Conservation (phyloP, 2,329 filamentous ascomycete species). For the Aspergillus texensis region DNA sequence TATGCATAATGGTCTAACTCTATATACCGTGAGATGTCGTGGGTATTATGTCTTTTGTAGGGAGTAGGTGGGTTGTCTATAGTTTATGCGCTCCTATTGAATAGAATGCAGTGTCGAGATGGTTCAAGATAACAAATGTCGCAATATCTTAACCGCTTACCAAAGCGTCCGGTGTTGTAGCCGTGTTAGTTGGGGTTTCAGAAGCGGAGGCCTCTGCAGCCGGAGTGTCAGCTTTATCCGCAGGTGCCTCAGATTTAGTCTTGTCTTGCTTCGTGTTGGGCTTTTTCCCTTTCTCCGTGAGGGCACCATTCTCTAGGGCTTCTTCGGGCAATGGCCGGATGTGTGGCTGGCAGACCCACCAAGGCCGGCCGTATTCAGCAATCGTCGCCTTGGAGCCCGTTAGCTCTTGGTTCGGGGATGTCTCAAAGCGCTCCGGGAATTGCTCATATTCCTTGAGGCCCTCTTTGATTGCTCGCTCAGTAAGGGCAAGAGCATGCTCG, state of each 20-base stretch:
- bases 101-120: no score
- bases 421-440: slow-evolving; percentile 43
- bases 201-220: slow-evolving; percentile 1
- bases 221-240: slow-evolving; percentile 10
- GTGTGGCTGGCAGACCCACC: slow-evolving; percentile 89
- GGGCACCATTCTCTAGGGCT: slow-evolving; percentile 77
- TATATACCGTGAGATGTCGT: slow-evolving; percentile 5
- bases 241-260: slow-evolving; percentile 9
- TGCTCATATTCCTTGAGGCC: slow-evolving; percentile 69
- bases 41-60: neutral
- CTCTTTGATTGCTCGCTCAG: slow-evolving; percentile 73
- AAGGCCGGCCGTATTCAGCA: slow-evolving; percentile 75
- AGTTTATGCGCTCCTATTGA: neutral
- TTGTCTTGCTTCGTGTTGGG: slow-evolving; percentile 19
- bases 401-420: slow-evolving; percentile 36
- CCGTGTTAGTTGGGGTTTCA: slow-evolving; percentile 17
- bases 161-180: slow-evolving; percentile 30
- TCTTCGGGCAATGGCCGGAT: slow-evolving; percentile 84
- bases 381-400: slow-evolving; percentile 62
- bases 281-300: slow-evolving; percentile 71
- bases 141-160: slow-evolving; percentile 30
- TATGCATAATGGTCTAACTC: slow-evolving; percentile 7
- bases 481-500: slow-evolving; percentile 73
- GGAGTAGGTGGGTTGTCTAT: neutral
- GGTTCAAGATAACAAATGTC: neutral